These are phyloP conservation scores for Quillaja saponaria DNA, from an alignment of 306 rosid genomes.

Conservation along the genomic window DNA sequence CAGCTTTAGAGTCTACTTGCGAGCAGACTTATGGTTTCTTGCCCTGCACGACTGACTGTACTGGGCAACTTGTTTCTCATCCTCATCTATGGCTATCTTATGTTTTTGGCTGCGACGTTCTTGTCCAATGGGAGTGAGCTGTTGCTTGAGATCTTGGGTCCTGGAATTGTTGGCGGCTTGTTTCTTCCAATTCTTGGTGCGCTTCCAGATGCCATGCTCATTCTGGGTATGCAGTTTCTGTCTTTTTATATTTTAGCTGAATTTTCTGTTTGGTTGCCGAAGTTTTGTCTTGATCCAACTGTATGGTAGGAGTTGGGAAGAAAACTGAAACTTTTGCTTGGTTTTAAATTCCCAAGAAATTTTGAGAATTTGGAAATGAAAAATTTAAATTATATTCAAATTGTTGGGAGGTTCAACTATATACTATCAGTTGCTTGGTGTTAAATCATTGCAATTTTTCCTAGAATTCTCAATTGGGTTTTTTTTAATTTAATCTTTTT, in stretches of 20 bases:
- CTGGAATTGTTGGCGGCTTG: conserved; percentile 89
- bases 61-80: conserved; percentile 66
- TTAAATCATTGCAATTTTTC: too few species aligned
- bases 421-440: too few species aligned
- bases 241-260: neutral
- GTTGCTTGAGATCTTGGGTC: conserved; percentile 86
- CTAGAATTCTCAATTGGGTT: neutral
- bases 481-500: neutral
- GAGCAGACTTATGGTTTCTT: conserved; percentile 85
- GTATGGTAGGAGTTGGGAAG: neutral
- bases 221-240: conserved; percentile 36
- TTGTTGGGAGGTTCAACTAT: neutral
- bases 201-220: conserved; percentile 57
- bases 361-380: neutral
- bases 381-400: neutral
- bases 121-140: conserved; percentile 83
- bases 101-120: conserved; percentile 71
- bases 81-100: conserved; percentile 63
- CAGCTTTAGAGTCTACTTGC: conserved; percentile 48
- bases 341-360: neutral
- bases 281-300: neutral
- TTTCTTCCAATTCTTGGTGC: conserved; percentile 78
- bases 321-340: neutral
- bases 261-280: neutral
- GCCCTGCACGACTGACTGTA: conserved; percentile 66